These are phyloP conservation scores for Andrographis paniculata DNA, from an alignment of 305 asterid species.

Conservation along the genomic window DNA sequence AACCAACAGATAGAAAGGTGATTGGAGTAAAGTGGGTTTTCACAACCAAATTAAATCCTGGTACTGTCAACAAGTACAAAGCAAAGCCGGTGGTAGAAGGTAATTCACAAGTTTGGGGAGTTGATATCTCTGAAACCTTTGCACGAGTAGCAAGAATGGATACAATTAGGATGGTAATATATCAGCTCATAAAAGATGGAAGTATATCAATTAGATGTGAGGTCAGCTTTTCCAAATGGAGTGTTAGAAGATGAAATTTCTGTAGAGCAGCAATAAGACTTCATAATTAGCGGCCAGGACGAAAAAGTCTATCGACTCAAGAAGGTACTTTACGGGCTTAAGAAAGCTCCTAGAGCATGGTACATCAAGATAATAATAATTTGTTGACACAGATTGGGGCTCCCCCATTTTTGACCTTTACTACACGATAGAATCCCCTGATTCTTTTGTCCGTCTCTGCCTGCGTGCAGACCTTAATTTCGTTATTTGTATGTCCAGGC, in stretches of 20 bases:
- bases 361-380: not conserved
- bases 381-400: too few relatives aligned
- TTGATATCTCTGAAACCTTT: conserved; percentile 16
- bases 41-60: conserved; percentile 8
- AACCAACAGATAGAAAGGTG: conserved; percentile 3
- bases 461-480: too few relatives aligned
- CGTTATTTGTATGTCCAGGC: too few relatives aligned
- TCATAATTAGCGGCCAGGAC: not conserved
- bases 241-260: not conserved
- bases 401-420: too few relatives aligned
- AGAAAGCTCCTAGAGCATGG: not conserved
- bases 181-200: not conserved
- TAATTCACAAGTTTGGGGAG: conserved; percentile 2
- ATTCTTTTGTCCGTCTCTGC: too few relatives aligned
- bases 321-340: conserved; percentile 3
- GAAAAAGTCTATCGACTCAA: not conserved
- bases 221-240: conserved; percentile 12
- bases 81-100: conserved; percentile 10
- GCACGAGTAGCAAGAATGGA: too few relatives aligned
- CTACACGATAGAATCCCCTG: too few relatives aligned
- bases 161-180: conserved; percentile 1
- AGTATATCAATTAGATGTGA: conserved; percentile 11
- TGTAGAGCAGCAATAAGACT: not conserved
- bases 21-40: conserved; percentile 15
- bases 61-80: conserved; percentile 7